Conservation (phyloP, 2,329 filamentous ascomycete genomes). For the Aureobasidium sp. region DNA sequence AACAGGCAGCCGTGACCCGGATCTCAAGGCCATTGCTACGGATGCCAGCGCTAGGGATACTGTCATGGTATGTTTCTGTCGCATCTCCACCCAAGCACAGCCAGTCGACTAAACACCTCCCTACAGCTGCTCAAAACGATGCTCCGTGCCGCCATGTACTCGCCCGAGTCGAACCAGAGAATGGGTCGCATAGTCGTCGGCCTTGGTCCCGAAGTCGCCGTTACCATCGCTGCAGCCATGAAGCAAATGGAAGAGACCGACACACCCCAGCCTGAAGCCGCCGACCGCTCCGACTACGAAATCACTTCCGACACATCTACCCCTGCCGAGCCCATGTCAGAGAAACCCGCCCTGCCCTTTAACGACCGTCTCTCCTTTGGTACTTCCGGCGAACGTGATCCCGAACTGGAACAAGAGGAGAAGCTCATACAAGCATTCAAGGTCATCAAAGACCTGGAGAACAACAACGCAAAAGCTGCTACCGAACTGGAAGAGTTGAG, state of each 20-base stretch:
- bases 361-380: not conserved
- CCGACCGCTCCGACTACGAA: slow-evolving; percentile 25
- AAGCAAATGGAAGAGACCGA: slow-evolving; percentile 30
- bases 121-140: slow-evolving; percentile 41
- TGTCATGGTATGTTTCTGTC: slow-evolving; percentile 26
- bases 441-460: slow-evolving; percentile 38
- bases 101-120: not conserved
- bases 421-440: slow-evolving; percentile 43
- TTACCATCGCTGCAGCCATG: slow-evolving; percentile 35
- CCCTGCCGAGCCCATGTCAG: not conserved
- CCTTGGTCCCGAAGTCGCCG: slow-evolving; percentile 31
- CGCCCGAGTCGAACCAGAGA: slow-evolving; percentile 41
- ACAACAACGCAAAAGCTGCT: slow-evolving; percentile 34
- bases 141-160: slow-evolving; percentile 42
- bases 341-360: not conserved
- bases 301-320: slow-evolving; percentile 17
- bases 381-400: slow-evolving; percentile 31
- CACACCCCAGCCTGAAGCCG: slow-evolving; percentile 20
- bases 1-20: slow-evolving; percentile 35
- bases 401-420: slow-evolving; percentile 44
- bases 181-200: slow-evolving; percentile 38
- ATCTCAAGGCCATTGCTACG: slow-evolving; percentile 43
- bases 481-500: slow-evolving; percentile 37
- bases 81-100: not conserved
- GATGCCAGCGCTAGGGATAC: slow-evolving; percentile 33